Base-by-base conservation (phyloP, 352 stramenopile genomes). In the Phytopythium helicoides region DNA sequence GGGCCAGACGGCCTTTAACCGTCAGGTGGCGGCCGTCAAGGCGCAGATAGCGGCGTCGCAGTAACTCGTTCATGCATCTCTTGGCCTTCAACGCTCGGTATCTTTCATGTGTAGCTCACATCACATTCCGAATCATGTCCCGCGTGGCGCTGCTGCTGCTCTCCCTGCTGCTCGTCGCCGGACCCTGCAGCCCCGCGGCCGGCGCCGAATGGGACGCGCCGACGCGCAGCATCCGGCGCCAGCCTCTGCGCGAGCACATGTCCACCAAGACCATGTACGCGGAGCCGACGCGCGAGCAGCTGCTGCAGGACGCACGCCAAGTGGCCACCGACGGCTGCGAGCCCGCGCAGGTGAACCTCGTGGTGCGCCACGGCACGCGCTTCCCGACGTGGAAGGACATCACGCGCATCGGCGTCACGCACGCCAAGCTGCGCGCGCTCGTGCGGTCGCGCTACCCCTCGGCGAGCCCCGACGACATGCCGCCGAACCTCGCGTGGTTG, bases 321-420 rank as follows among this genome's bases (percentile, higher is more conserved):
- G 31, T 28, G 1, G 15, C 14, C 1, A 7, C 14, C 2, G 41
- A 47, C n/a, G 40, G 42, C 28, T 94, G 84, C 52, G 41, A 15
- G 4, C 73, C 76, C 8, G 51, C 86, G 10, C 84, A 94, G 38
- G 68, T 92, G 47, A 94, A 94, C 54, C 88, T 75, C 44, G 84
- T 82, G 10, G 61, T 94, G 36, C 81, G 84, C 19, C 84, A 94
- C 47, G 84, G 84, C 51, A 94, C 81, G 16, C 74, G 84, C 36
- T 89, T 76, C 53, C 84, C 84, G 18, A 94, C 84, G 5, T 73
- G 76, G 54, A 94, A 94, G 39, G 79, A 90, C 54, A 91, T 94
- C 26, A 65, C 35, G 8, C 63, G 76, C 41, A 92, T 91, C 38
- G 54, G 40, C 6, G 48, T 50, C 8, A 74, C 68, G 15, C 61